Evolutionary conservation across 306 rosid genomes (phyloP).

Genomic region (Acacia crassicarpa): DNA sequence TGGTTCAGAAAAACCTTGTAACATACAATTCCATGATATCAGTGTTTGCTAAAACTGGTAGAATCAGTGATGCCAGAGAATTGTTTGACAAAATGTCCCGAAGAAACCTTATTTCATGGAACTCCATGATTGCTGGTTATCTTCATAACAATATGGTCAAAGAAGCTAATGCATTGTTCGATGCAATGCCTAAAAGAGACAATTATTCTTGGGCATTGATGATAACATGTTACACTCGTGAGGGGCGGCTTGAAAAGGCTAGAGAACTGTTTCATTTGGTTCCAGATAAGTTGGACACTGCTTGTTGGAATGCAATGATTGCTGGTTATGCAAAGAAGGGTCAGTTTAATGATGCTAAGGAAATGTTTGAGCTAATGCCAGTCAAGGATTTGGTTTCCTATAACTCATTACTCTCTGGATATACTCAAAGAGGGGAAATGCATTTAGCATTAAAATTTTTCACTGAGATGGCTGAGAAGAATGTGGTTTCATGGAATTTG

Average conservation of each 20-base stretch:
- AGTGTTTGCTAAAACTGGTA: slow-evolving; percentile 63
- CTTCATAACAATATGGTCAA: slow-evolving; percentile 55
- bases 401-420: slow-evolving; percentile 78
- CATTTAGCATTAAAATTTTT: slow-evolving; percentile 53
- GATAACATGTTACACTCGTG: slow-evolving; percentile 69
- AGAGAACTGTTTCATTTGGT: slow-evolving; percentile 57
- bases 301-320: slow-evolving; percentile 80
- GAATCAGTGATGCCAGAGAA: slow-evolving; percentile 58
- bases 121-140: slow-evolving; percentile 76
- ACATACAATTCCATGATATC: slow-evolving; percentile 88
- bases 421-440: slow-evolving; percentile 73
- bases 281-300: slow-evolving; percentile 65
- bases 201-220: slow-evolving; percentile 74
- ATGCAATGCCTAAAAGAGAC: slow-evolving; percentile 62
- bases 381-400: slow-evolving; percentile 71
- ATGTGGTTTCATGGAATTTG: slow-evolving; percentile 80
- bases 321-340: slow-evolving; percentile 79
- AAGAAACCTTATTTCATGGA: slow-evolving; percentile 76
- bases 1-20: slow-evolving; percentile 60
- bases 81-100: slow-evolving; percentile 64
- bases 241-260: slow-evolving; percentile 70
- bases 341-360: slow-evolving; percentile 54
- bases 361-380: slow-evolving; percentile 65
- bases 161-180: slow-evolving; percentile 60
- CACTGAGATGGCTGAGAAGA: slow-evolving; percentile 58